Conservation (phyloP, 192 early-diverging fungal species). For the Coemansia sp. region DNA sequence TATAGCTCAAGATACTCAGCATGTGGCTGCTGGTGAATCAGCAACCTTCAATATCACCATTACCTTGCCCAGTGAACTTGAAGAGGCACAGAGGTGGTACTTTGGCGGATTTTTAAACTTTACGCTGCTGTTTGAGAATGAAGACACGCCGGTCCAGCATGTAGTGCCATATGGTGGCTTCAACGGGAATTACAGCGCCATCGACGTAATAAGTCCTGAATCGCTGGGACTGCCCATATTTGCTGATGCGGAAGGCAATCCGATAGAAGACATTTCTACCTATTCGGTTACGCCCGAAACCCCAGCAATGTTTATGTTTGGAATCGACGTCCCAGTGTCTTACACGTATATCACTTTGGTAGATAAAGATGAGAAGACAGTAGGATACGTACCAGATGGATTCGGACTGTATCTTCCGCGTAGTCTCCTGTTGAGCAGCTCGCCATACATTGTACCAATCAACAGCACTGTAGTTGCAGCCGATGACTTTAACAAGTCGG, state of each 20-base stretch:
- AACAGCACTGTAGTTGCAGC: slow-evolving; percentile 8
- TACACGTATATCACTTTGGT: slow-evolving; percentile 11
- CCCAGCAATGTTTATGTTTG: neutral
- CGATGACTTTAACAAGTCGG: neutral
- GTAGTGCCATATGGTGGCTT: slow-evolving; percentile 39
- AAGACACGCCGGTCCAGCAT: neutral
- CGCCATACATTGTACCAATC: neutral
- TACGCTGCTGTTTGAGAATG: slow-evolving; percentile 15
- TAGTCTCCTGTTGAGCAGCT: slow-evolving; percentile 5
- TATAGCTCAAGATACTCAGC: neutral
- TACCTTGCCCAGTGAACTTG: slow-evolving; percentile 20
- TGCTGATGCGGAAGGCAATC: neutral
- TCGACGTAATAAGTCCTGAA: slow-evolving; percentile 15
- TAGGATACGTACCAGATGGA: slow-evolving; percentile 27
- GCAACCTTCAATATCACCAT: slow-evolving; percentile 11
- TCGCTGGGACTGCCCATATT: slow-evolving; percentile 14
- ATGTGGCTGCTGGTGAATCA: slow-evolving; percentile 24
- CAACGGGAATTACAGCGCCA: slow-evolving; percentile 34
- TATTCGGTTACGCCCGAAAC: slow-evolving; percentile 6
- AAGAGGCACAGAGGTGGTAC: slow-evolving; percentile 29
- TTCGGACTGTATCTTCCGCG: slow-evolving; percentile 14
- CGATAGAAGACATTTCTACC: slow-evolving; percentile 5
- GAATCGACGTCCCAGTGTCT: slow-evolving; percentile 21
- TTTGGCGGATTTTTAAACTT: slow-evolving; percentile 42
- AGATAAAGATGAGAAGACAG: slow-evolving; percentile 4